Evolutionary conservation across 176 grass and related monocot genomes (phyloP).

Genomic region (Paspalum vaginatum): DNA sequence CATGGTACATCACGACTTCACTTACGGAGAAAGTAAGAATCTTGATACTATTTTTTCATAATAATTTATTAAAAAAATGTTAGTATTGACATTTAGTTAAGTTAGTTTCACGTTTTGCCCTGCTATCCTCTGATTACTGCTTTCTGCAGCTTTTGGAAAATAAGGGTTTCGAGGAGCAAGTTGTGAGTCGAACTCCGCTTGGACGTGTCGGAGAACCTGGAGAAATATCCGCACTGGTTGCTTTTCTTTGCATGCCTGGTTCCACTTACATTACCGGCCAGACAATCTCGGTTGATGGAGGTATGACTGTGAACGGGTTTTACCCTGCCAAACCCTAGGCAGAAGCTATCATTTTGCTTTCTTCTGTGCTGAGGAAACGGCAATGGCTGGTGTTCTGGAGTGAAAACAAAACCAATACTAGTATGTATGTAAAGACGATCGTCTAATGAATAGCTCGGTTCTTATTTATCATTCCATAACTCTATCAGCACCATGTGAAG

Average conservation of each 20-base stretch:
- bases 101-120: too few relatives aligned
- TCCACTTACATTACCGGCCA: constrained; percentile 77
- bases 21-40: constrained; percentile 57
- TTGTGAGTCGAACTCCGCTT: constrained; percentile 64
- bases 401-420: not conserved
- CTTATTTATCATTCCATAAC: not conserved
- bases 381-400: not conserved
- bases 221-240: constrained; percentile 82
- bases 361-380: not conserved
- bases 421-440: not conserved
- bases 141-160: constrained; percentile 57
- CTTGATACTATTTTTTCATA: not conserved
- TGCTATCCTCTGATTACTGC: not conserved
- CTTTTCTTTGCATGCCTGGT: constrained; percentile 80
- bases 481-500: not conserved
- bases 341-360: not conserved
- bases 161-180: constrained; percentile 48
- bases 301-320: constrained; percentile 76
- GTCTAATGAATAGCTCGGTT: not conserved
- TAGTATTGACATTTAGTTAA: too few relatives aligned
- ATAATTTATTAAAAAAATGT: too few relatives aligned
- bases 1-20: constrained; percentile 93
- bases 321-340: constrained; percentile 43
- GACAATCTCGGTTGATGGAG: constrained; percentile 74
- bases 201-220: constrained; percentile 76